Evolutionary conservation across 805 yeast genomes (phyloP), one percentile per base, ranked within the genome.

Genomic region (Wickerhamiella allomyrinae): DNA sequence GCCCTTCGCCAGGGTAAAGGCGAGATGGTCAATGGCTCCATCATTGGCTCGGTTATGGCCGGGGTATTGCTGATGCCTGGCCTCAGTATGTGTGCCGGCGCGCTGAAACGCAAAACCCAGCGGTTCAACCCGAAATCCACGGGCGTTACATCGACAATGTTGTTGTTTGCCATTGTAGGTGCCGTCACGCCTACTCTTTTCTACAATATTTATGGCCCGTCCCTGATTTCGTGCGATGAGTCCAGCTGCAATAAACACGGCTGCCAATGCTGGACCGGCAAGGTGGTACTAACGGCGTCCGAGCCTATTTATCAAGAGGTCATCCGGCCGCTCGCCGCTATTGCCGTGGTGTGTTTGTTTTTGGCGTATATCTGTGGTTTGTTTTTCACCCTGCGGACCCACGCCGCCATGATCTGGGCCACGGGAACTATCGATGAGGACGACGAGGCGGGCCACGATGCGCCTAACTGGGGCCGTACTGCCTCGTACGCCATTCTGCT

Each of bases 71-170:
- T 91, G 33, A 65, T 91, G 49, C 98, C 98, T 0, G 98, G 98
- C 0, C 65, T 86, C 33, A 84, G 95, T 1, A 91, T 91, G 98
- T 85, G 95, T 61, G 94, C 95, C 15, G 98, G 98, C 48, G 97
- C 98, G 0, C 62, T 87, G 29, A 80, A 77, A 45, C 66, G 95
- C 43, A 91, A 91, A 56, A 89, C 97, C 0, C 98, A 89, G 59
- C 63, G 95, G 46, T 91, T 91, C 59, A 91, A 91, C 56, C 97
- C 98, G 1, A 76, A 89, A 34, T 80, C 94, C 43, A 97, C 98
- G 0, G 95, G 97, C 47, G 98, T 91, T 1, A 83, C 94, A 5
- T 86, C 95, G 0, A 91, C 98, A 2, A 84, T 91, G 95, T 67
- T 91, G 40, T 67, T 91, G 41, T 91, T 79, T 65, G 93, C 96